A percentile compares a stretch with the other conserved stretches of the same genome.
Conservation (phyloP, 176 grass and related monocot genomes). For the Aegilops longissima region DNA sequence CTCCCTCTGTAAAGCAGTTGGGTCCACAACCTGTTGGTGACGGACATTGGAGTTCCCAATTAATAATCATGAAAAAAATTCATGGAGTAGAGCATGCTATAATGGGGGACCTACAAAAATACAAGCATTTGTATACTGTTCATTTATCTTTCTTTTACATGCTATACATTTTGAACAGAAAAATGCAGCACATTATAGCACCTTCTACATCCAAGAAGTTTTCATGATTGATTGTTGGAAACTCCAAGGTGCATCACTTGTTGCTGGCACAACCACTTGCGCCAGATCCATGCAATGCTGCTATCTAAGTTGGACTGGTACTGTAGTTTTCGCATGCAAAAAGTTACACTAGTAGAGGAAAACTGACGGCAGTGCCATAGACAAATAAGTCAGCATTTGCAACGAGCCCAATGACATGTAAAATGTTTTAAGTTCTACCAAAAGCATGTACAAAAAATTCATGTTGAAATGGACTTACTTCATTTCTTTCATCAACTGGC, state of each 20-base stretch:
- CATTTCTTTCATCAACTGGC: conserved; percentile 49
- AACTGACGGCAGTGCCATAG: not conserved
- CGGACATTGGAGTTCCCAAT: not conserved
- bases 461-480: conserved; percentile 46
- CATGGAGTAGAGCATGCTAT: not conserved
- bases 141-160: conserved; percentile 4
- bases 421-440: not conserved
- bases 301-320: not conserved
- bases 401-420: not conserved
- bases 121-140: not conserved
- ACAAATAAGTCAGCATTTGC: not conserved
- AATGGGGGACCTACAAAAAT: not conserved
- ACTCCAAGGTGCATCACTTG: not conserved
- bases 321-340: not conserved
- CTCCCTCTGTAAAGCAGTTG: not conserved
- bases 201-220: not conserved
- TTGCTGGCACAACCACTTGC: not conserved
- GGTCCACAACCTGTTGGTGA: not conserved
- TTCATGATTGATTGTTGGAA: not conserved
- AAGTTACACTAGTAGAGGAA: not conserved
- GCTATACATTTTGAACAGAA: not conserved
- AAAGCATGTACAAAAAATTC: not conserved
- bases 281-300: not conserved
- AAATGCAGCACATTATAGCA: not conserved
- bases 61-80: not conserved